Conservation (phyloP, 176 grass and related monocot genomes). For the Leersia perrieri region DNA sequence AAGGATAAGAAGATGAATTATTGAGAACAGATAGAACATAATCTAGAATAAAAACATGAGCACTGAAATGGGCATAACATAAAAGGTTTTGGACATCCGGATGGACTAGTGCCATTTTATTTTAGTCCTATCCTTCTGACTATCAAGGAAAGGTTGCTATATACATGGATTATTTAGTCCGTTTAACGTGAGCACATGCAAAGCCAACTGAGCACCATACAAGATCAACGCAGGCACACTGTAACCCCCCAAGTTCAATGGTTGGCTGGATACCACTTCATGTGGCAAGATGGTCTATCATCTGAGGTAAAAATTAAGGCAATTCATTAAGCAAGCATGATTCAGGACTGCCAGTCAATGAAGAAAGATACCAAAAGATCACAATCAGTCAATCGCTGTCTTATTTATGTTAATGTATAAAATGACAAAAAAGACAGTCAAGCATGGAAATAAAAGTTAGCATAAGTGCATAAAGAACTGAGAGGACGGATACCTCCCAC, state of each 20-base stretch:
- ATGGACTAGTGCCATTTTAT: background rate
- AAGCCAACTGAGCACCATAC: background rate
- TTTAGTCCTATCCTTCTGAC: background rate
- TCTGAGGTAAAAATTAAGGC: background rate
- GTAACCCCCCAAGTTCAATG: background rate
- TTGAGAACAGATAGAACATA: background rate
- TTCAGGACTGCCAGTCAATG: background rate
- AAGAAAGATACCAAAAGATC: background rate
- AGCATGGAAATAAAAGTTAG: background rate
- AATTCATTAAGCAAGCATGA: background rate
- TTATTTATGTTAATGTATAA: background rate
- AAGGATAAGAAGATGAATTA: constrained; percentile 10
- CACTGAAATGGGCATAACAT: background rate
- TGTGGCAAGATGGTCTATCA: background rate
- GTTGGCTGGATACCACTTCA: background rate
- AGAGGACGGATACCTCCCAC: constrained; percentile 68
- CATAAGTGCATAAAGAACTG: background rate
- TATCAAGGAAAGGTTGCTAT: background rate
- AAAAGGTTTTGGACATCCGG: background rate
- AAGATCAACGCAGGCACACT: background rate
- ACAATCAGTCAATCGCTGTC: background rate
- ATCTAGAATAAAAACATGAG: background rate
- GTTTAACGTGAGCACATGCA: background rate
- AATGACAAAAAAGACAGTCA: background rate
- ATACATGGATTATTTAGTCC: background rate